A percentile compares a stretch with the other conserved stretches of the same genome.
phyloP scores from a whole-genome alignment of 768 basidiomycete genomes.

The Pleurotus platypus region DNA sequence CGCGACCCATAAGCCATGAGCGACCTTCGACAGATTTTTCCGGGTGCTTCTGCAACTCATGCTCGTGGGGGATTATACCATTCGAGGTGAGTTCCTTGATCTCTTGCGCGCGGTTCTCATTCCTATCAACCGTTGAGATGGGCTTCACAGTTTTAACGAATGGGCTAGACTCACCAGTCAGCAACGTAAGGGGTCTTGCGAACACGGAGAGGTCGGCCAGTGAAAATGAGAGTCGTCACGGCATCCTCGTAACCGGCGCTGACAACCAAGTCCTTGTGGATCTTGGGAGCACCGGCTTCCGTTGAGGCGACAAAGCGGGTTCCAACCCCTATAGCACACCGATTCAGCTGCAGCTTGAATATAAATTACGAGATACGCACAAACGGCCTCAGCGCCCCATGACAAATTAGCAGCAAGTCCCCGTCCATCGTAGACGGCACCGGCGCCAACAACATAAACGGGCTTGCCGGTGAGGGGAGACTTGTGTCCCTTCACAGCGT shows the following conservation, averaged over 20 bases:
- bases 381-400: conserved; percentile 89
- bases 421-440: conserved; percentile 88
- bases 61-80: conserved; percentile 75
- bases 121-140: conserved; percentile 37
- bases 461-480: conserved; percentile 82
- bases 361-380: conserved; percentile 36
- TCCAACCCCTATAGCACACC: conserved; percentile 57
- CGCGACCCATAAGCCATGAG: conserved; percentile 83
- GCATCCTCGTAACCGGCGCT: conserved; percentile 76
- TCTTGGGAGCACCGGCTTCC: conserved; percentile 80
- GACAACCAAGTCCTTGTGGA: conserved; percentile 78
- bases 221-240: conserved; percentile 83
- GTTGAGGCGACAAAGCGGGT: conserved; percentile 82
- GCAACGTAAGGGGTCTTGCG: conserved; percentile 81
- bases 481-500: conserved; percentile 70
- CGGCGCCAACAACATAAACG: conserved; percentile 86
- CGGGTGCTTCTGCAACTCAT: conserved; percentile 76
- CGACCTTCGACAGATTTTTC: conserved; percentile 68
- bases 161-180: conserved; percentile 55
- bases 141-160: too few species aligned
- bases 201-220: conserved; percentile 86
- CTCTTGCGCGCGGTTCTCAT: conserved; percentile 73
- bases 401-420: conserved; percentile 82
- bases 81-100: conserved; percentile 79
- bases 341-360: too few species aligned